Percentiles rank a stretch among this genome's conserved stretches.
Conservation (phyloP, 495 filamentous ascomycete genomes). For the Penicillium psychrofluorescens region DNA sequence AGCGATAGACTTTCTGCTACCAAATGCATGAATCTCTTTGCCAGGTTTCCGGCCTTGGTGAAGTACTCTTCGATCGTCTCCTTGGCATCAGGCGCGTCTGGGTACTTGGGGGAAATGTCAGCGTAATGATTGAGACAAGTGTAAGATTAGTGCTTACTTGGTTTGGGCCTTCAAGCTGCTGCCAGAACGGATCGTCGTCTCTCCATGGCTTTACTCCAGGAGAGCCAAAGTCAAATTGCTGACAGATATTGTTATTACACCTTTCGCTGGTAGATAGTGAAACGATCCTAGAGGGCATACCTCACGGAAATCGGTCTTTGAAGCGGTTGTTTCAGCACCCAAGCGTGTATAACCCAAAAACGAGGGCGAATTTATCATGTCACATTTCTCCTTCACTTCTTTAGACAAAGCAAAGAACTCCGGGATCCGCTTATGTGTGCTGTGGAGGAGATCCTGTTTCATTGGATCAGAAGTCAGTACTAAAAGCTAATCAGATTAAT, state of each 20-base stretch:
- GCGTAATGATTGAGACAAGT: too few species aligned
- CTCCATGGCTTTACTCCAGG: constrained; percentile 25
- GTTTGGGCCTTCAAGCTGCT: constrained; percentile 33
- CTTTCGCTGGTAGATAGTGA: too few species aligned
- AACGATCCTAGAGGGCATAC: constrained; percentile 4
- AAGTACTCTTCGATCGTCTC: constrained; percentile 76
- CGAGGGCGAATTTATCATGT: constrained; percentile 76
- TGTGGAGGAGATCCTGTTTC: constrained; percentile 51
- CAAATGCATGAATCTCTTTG: constrained; percentile 64
- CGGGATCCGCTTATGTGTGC: constrained; percentile 63
- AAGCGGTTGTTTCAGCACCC: constrained; percentile 41
- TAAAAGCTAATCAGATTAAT: too few species aligned
- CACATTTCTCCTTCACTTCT: constrained; percentile 70
- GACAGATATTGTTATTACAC: too few species aligned
- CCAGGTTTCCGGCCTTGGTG: constrained; percentile 57
- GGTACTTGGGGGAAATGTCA: constrained; percentile 36
- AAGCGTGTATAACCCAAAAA: constrained; percentile 45
- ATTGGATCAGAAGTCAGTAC: too few species aligned
- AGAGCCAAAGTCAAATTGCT: constrained; percentile 42
- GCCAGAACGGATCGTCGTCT: constrained; percentile 74
- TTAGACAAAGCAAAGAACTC: constrained; percentile 72
- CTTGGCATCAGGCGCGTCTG: constrained; percentile 52
- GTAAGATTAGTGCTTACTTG: constrained; percentile 13
- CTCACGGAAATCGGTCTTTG: constrained; percentile 34
- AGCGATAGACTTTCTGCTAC: constrained; percentile 81